Evolutionary conservation across 805 yeast genomes (phyloP).

Genomic region (Candida silvicultrix): DNA sequence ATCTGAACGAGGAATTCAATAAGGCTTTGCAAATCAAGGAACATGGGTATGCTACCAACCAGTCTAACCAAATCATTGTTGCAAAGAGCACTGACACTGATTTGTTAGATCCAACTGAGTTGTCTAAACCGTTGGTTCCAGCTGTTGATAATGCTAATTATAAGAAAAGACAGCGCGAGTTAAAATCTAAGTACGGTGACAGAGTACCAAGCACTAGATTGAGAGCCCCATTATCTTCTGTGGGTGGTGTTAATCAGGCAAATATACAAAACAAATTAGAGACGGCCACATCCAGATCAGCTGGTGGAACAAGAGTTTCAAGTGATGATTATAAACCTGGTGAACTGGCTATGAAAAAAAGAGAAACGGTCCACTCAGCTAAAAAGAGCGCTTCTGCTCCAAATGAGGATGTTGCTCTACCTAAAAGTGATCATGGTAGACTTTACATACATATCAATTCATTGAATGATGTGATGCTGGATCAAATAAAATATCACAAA

Average conservation of each 20-base stretch:
- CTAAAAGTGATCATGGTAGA: constrained; percentile 37
- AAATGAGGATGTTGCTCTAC: constrained; percentile 17
- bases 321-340: constrained; percentile 7
- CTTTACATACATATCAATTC: constrained; percentile 41
- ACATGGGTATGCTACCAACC: constrained; percentile 10
- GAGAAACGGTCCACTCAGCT: constrained; percentile 1
- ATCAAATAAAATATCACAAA: constrained; percentile 35
- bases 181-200: neutral
- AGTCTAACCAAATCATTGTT: constrained; percentile 9
- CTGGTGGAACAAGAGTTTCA: constrained; percentile 4
- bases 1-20: constrained; percentile 8
- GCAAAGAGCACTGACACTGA: constrained; percentile 1
- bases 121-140: constrained; percentile 10
- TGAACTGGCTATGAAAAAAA: constrained; percentile 5
- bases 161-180: constrained; percentile 5
- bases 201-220: constrained; percentile 4
- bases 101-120: constrained; percentile 5
- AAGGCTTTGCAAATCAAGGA: constrained; percentile 14
- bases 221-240: constrained; percentile 15
- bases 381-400: constrained; percentile 1
- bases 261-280: constrained; percentile 7
- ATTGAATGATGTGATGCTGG: constrained; percentile 37
- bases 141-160: constrained; percentile 6
- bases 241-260: constrained; percentile 7
- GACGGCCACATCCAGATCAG: neutral